Percentiles rank a stretch among this genome's conserved stretches.
Evolutionary conservation across 1,284 basidiomycete species (phyloP).

Genomic region (Schizophyllum commune): DNA sequence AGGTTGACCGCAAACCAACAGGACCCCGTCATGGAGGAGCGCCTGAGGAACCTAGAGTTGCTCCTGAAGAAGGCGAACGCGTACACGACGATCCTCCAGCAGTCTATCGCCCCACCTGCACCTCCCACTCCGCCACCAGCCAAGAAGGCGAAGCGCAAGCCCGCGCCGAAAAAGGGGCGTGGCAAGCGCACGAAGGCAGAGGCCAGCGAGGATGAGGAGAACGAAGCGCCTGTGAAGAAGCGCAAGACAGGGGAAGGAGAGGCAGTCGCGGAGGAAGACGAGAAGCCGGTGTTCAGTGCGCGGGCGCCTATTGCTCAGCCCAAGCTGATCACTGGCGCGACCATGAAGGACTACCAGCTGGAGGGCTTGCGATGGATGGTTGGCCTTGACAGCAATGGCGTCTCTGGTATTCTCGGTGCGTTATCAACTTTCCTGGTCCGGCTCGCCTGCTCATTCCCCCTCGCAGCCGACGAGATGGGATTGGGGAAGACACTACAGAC

Average conservation of each 20-base stretch:
- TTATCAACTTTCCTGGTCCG: slow-evolving; percentile 9
- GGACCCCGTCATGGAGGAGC: background rate
- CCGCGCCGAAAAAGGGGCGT: background rate
- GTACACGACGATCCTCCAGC: background rate
- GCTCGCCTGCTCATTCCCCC: background rate
- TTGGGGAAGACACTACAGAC: slow-evolving; percentile 2
- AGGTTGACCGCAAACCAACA: background rate
- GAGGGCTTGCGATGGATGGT: slow-evolving; percentile 98
- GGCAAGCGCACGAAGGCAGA: background rate
- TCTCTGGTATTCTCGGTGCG: slow-evolving; percentile 86
- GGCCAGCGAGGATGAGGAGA: background rate
- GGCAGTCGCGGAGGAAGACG: background rate
- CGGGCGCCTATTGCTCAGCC: slow-evolving; percentile 44
- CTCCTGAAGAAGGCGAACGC: slow-evolving; percentile 10
- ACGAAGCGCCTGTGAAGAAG: background rate
- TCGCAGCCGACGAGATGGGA: slow-evolving; percentile 3
- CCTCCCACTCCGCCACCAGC: background rate
- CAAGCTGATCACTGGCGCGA: slow-evolving; percentile 75
- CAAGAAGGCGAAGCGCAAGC: background rate
- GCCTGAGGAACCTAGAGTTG: slow-evolving; percentile 9
- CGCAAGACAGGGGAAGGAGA: background rate
- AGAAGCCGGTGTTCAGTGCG: background rate
- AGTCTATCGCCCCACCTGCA: background rate
- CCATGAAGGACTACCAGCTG: slow-evolving; percentile 85
- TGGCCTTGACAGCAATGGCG: slow-evolving; percentile 86